phyloP scores from a whole-genome alignment of 2,329 filamentous ascomycete species.

The Aureobasidium sp. region DNA sequence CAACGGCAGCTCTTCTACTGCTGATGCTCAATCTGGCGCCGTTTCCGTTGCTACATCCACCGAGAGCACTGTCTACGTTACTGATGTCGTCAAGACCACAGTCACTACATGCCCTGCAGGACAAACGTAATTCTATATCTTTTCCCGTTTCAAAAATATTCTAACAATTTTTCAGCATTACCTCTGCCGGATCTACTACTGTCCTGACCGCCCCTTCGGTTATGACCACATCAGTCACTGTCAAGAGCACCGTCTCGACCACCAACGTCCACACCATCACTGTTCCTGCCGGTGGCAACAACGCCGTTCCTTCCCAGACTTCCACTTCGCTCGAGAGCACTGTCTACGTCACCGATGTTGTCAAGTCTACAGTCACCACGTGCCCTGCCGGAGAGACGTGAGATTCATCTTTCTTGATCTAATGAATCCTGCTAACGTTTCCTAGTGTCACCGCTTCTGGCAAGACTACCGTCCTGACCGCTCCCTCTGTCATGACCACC shows the following conservation, averaged over 20 bases:
- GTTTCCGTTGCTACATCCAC: neutral
- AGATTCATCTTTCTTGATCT: neutral
- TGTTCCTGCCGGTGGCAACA: neutral
- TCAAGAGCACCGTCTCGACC: neutral
- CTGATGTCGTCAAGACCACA: conserved; percentile 19
- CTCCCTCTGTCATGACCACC: conserved; percentile 15
- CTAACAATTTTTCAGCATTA: neutral
- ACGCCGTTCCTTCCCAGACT: neutral
- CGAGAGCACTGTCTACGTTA: conserved; percentile 8
- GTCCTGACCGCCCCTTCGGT: conserved; percentile 1
- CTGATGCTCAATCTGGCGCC: neutral
- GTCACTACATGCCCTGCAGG: conserved; percentile 28
- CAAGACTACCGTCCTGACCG: conserved; percentile 17
- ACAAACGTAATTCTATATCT: neutral
- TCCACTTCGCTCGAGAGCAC: neutral
- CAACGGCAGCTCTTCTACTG: neutral
- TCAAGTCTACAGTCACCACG: conserved; percentile 24
- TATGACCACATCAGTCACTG: neutral
- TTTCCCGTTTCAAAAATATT: too few relatives aligned
- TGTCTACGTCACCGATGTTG: conserved; percentile 13
- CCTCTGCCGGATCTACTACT: neutral
- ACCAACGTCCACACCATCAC: neutral
- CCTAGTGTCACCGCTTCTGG: conserved; percentile 22
- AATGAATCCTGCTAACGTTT: conserved; percentile 19
- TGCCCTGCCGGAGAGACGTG: conserved; percentile 24